Evolutionary conservation across 179 eudicot genomes (phyloP).

Genomic region (Heliamphora pulchella): DNA sequence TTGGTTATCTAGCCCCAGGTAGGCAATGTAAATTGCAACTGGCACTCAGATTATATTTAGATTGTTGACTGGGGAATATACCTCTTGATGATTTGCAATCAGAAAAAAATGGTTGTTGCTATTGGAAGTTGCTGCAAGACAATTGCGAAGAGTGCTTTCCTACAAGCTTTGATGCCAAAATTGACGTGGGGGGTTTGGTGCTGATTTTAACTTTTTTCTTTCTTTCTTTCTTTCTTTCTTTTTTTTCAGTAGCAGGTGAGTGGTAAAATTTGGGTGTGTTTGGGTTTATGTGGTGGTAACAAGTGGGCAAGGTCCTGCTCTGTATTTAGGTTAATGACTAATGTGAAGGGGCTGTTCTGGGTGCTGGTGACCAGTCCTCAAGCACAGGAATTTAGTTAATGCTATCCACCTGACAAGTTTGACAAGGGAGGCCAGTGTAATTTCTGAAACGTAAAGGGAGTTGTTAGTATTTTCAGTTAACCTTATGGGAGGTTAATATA

Average conservation of each 20-base stretch:
- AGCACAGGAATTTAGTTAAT: not conserved
- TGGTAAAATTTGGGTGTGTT: not conserved
- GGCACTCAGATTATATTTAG: not conserved
- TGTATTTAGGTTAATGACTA: not conserved
- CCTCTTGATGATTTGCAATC: not conserved
- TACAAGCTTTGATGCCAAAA: not conserved
- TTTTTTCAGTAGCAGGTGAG: not conserved
- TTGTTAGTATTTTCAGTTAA: not conserved
- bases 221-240: not conserved
- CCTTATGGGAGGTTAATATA: no score
- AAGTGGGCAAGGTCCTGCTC: not conserved
- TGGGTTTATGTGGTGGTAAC: not conserved
- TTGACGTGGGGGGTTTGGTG: not conserved
- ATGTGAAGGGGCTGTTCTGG: not conserved
- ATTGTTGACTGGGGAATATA: not conserved
- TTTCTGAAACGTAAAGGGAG: not conserved
- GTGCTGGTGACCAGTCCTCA: not conserved
- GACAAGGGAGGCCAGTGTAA: not conserved
- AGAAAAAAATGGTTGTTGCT: not conserved
- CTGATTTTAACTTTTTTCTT: not conserved
- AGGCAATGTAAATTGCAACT: conserved; percentile 5
- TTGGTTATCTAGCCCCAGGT: conserved; percentile 99
- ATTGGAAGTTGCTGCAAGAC: not conserved
- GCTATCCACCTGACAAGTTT: not conserved
- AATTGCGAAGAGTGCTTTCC: not conserved